These are phyloP conservation scores for Gnetum montanum DNA, from an alignment of 75 land plant genomes.

Conservation along the genomic window DNA sequence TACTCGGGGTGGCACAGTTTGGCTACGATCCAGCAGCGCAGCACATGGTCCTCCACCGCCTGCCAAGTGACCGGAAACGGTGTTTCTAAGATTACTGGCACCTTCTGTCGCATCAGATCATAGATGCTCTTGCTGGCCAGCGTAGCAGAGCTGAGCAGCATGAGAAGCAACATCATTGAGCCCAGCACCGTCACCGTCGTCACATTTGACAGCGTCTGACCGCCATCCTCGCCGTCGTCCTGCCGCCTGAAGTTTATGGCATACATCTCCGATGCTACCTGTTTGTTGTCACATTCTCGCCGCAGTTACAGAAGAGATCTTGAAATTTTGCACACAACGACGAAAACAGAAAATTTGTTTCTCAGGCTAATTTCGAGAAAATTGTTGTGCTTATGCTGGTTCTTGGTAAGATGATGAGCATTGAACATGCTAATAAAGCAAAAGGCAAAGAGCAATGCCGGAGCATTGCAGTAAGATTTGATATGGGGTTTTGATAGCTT, in stretches of 20 bases:
- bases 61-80: background rate
- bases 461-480: no score
- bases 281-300: no score
- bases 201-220: background rate
- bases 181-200: slow-evolving; percentile 1
- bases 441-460: no score
- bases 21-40: background rate
- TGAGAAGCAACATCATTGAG: background rate
- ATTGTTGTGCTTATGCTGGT: no score
- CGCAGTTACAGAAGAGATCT: no score
- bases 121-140: slow-evolving; percentile 3
- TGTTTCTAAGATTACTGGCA: background rate
- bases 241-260: background rate
- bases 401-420: no score
- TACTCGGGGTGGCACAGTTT: background rate
- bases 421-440: no score
- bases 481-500: no score
- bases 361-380: no score
- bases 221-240: background rate
- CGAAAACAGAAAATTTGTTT: no score
- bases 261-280: slow-evolving; percentile 1
- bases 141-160: slow-evolving; percentile 1
- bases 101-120: background rate
- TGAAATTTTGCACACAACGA: no score
- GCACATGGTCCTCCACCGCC: background rate